Evolutionary conservation across 2,329 filamentous ascomycete species (phyloP).

Genomic region (Trichoderma polysporum): DNA sequence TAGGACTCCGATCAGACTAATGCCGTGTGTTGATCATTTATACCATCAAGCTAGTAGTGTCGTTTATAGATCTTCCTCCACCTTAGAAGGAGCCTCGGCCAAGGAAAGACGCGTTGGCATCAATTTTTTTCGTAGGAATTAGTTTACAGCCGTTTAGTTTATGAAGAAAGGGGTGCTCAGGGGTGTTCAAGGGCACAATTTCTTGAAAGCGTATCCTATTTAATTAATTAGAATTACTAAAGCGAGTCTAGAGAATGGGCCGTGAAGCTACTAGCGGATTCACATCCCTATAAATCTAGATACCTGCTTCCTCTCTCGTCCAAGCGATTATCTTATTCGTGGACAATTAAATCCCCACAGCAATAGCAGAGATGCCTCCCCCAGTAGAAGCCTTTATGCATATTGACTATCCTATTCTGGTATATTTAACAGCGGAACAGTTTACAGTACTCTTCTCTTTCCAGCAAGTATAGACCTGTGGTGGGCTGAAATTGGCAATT

Average conservation of each 20-base stretch:
- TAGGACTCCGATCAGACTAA: background rate
- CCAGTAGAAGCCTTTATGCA: background rate
- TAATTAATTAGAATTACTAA: background rate
- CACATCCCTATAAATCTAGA: background rate
- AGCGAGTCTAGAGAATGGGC: background rate
- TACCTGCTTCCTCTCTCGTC: background rate
- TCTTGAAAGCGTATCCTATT: background rate
- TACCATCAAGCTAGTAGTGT: background rate
- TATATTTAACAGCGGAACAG: background rate
- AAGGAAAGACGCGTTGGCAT: background rate
- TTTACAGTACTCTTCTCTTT: background rate
- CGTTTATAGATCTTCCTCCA: background rate
- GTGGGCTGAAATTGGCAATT: background rate
- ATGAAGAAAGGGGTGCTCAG: background rate
- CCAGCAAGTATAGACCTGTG: background rate
- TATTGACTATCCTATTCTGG: background rate
- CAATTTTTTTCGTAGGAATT: background rate
- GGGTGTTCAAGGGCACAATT: too few relatives aligned
- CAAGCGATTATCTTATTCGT: background rate
- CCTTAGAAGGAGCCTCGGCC: background rate
- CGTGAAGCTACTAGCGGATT: background rate
- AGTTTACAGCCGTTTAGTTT: background rate
- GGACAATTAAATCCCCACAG: background rate
- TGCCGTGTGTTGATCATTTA: background rate
- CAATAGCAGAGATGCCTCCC: background rate